Conservation (phyloP, 768 basidiomycete genomes). For the Kwoniella sp. region DNA sequence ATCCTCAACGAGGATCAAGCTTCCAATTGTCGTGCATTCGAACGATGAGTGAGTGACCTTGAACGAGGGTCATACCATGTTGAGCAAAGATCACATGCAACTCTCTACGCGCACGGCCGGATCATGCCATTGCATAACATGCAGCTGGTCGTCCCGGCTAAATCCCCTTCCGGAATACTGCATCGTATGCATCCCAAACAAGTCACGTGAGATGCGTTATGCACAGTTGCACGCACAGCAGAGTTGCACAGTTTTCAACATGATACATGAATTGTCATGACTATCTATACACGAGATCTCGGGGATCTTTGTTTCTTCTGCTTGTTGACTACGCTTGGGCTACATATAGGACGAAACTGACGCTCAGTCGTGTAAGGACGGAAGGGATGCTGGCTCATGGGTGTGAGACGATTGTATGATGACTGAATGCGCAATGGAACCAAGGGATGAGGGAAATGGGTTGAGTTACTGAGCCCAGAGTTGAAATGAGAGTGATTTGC, state of each 20-base stretch:
- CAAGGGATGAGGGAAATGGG: background rate
- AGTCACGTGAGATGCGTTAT: slow-evolving; percentile 2
- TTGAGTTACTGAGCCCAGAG: no score
- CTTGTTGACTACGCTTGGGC: background rate
- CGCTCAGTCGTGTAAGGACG: background rate
- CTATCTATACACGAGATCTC: background rate
- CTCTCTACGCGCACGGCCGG: no score
- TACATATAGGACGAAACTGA: background rate
- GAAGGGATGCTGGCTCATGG: background rate
- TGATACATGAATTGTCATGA: slow-evolving; percentile 2
- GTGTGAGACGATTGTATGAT: background rate
- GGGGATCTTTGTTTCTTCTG: no score
- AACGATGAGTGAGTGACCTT: no score
- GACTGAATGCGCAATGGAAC: background rate
- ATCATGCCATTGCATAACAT: slow-evolving; percentile 3
- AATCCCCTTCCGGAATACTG: background rate
- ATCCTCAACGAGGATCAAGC: no score
- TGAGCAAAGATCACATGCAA: no score
- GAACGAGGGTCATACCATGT: no score
- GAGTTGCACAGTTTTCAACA: background rate
- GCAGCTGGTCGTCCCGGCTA: background rate
- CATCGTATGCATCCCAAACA: background rate
- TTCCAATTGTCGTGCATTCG: no score
- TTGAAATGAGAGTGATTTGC: no score
- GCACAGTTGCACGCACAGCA: background rate